Evolutionary conservation across 1,284 basidiomycete genomes (phyloP).

Genomic region (Cutaneotrichosporon cutaneum): DNA sequence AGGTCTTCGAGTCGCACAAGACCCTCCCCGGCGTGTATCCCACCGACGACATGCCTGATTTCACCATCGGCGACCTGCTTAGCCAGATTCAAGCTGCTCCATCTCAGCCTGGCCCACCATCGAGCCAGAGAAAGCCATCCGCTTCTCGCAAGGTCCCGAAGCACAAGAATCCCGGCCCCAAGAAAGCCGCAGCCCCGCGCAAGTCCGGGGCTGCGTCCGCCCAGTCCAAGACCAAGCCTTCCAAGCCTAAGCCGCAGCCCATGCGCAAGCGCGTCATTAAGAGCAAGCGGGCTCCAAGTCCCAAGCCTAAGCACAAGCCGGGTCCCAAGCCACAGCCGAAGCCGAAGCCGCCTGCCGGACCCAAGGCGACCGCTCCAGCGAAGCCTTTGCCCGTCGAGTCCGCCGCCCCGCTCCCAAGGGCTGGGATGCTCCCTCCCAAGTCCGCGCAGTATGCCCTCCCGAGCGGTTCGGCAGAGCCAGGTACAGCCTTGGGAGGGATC

Average conservation of each 20-base stretch:
- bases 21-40: neutral
- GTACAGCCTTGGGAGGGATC: too few relatives aligned
- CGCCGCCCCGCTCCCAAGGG: too few relatives aligned
- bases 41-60: neutral
- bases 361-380: neutral
- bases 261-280: neutral
- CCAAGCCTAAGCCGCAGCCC: constrained; percentile 5
- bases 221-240: neutral
- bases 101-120: too few relatives aligned
- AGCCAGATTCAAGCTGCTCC: too few relatives aligned
- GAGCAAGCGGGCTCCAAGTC: neutral
- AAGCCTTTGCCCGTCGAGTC: neutral
- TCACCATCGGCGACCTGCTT: neutral
- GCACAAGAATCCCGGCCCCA: neutral
- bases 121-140: neutral
- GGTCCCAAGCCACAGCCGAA: neutral
- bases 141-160: too few relatives aligned
- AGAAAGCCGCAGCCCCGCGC: neutral
- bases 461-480: too few relatives aligned
- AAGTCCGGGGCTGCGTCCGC: neutral
- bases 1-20: too few relatives aligned
- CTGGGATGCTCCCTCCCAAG: too few relatives aligned
- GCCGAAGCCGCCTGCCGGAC: neutral
- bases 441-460: neutral
- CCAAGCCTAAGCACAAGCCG: neutral